Evolutionary conservation across 179 eudicot species (phyloP), one percentile per base, ranked within the genome.

Genomic region (Actinidia arguta): DNA sequence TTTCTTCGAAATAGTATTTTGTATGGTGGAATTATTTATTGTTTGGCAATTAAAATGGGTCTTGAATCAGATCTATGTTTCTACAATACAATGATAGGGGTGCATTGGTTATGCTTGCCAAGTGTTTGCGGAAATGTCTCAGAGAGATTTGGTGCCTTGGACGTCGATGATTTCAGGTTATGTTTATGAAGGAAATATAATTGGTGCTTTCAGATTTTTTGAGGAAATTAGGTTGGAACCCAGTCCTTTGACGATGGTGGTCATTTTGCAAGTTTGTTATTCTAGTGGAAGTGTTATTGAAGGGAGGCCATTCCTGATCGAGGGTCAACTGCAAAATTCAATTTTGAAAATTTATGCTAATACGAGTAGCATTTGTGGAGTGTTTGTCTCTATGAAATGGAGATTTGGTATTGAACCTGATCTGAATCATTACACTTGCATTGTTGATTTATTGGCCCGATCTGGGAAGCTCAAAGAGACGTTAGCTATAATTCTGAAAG

Each of bases 81-180:
- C 76, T 84, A 91, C 82, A 92, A 90, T 66, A 85, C 91, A 10
- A 80, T 89, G 88, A 86, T 92, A 6, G 90, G 86, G 86, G 24
- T 51, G 52, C 61, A 56, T 83, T 73, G 44, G 71, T 48, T 82
- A 82, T 22, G 95, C 91, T 51, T 86, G 48, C 22, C 85, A 70
- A 79, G 3, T 93, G 92, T 93, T 93, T 55, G 92, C 86, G 18
- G 91, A 89, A 89, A 90, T 93, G 93, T 39, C 80, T 82, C 52
- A 25, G 0, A 90, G 90, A 67, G 94, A 91, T 85, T 80, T 86
- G 72, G 93, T 91, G 36, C 91, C 95, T 76, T 92, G 95, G 95
- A 92, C 95, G 16, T 84, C 90, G 4, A 78, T 87, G 83, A 86
- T 89, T 58, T 83, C 89, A 3, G 89, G 91, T 31, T 89, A 52